Evolutionary conservation across 768 basidiomycete species (phyloP).

Genomic region (Amanita exitialis): DNA sequence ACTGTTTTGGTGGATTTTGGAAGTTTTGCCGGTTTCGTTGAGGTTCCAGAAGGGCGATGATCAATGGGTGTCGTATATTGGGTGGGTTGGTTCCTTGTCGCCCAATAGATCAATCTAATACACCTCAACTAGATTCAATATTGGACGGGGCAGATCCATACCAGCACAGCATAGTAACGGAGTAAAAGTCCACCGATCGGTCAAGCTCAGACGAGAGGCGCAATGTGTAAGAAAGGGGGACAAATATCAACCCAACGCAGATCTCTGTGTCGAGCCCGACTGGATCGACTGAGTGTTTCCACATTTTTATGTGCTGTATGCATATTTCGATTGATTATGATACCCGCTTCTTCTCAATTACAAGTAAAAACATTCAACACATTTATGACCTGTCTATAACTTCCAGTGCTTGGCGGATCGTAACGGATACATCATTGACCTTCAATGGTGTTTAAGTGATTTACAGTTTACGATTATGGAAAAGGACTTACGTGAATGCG

Average conservation of each 20-base stretch:
- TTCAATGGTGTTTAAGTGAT: background rate
- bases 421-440: background rate
- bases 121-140: constrained; percentile 20
- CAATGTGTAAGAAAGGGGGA: constrained; percentile 23
- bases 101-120: background rate
- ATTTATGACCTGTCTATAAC: background rate
- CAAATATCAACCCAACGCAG: constrained; percentile 17
- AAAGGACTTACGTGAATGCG: constrained; percentile 30
- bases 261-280: constrained; percentile 16
- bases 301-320: background rate
- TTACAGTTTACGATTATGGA: no score
- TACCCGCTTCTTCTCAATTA: background rate
- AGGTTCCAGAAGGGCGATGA: constrained; percentile 28
- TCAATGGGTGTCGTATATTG: constrained; percentile 24
- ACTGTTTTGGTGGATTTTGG: constrained; percentile 59
- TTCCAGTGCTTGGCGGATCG: background rate
- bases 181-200: constrained; percentile 41
- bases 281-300: constrained; percentile 22
- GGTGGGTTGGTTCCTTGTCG: constrained; percentile 15
- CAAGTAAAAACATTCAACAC: background rate
- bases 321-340: background rate
- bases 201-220: constrained; percentile 45
- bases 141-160: constrained; percentile 27
- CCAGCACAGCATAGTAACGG: constrained; percentile 29
- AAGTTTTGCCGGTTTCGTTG: constrained; percentile 37